Conservation (phyloP, 192 early-diverging fungal species). For the Coemansia sp. region DNA sequence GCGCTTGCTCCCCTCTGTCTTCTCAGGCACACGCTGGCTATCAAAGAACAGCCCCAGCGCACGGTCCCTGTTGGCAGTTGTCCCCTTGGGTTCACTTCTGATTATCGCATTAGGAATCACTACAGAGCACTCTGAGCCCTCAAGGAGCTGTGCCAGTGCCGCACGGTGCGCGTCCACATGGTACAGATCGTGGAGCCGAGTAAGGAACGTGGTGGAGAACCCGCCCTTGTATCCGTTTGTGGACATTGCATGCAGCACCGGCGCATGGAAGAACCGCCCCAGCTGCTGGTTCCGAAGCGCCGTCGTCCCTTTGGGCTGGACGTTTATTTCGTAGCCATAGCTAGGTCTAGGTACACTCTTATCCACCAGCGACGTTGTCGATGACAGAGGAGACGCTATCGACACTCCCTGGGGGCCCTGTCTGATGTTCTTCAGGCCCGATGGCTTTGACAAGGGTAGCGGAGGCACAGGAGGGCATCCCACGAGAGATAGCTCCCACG, state of each 20-base stretch:
- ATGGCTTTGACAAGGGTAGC: neutral
- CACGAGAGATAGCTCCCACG: neutral
- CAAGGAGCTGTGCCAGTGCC: constrained; percentile 12
- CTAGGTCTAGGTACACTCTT: no score
- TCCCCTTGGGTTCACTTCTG: no score
- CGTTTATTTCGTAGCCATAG: neutral
- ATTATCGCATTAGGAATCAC: constrained; percentile 38
- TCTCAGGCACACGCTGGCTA: no score
- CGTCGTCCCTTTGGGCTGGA: neutral
- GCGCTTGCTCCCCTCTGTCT: no score
- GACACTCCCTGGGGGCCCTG: neutral
- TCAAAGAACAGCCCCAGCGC: neutral
- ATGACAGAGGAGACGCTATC: neutral
- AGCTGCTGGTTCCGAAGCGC: constrained; percentile 7
- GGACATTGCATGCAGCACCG: neutral
- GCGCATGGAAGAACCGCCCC: constrained; percentile 1
- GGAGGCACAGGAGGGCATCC: no score
- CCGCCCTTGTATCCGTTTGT: constrained; percentile 10
- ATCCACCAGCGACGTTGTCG: neutral
- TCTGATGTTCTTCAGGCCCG: neutral
- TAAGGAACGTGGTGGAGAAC: constrained; percentile 39
- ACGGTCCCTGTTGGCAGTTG: neutral
- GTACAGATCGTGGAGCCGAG: constrained; percentile 29
- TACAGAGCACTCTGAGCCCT: constrained; percentile 1
- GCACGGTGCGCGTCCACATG: constrained; percentile 22